Evolutionary conservation across 768 basidiomycete genomes (phyloP).

Genomic region (Suillus alpinus): DNA sequence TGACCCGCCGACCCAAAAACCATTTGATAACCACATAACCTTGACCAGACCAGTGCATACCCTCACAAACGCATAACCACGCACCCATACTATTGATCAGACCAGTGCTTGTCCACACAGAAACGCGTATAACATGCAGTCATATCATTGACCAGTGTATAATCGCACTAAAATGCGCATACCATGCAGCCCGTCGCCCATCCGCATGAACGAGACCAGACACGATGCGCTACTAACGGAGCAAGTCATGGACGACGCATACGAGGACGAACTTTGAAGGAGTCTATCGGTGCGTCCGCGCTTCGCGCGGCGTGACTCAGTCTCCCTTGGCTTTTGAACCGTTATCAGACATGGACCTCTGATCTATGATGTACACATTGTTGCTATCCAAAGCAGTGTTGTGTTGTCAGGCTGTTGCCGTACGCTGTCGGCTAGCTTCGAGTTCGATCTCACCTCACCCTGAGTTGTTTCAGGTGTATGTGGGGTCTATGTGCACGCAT

Average conservation of each 20-base stretch:
- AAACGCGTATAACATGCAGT: neutral
- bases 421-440: slow-evolving; percentile 3
- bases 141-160: neutral
- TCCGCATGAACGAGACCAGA: neutral
- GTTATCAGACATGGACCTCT: neutral
- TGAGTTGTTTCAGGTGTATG: neutral
- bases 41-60: neutral
- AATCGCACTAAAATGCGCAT: neutral
- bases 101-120: neutral
- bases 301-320: slow-evolving; percentile 7
- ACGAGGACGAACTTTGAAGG: neutral
- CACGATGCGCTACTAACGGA: neutral
- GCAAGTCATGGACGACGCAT: slow-evolving; percentile 6
- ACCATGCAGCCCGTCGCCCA: neutral
- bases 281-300: slow-evolving; percentile 11
- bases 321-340: neutral
- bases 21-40: neutral
- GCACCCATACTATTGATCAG: neutral
- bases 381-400: neutral
- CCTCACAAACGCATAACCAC: neutral
- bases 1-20: neutral
- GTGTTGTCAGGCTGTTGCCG: neutral
- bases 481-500: neutral
- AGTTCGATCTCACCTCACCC: neutral
- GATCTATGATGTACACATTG: neutral